A percentile compares a stretch with the other conserved stretches of the same genome.
phyloP scores from a whole-genome alignment of 1,284 basidiomycete genomes.

The Fomes fomentarius region DNA sequence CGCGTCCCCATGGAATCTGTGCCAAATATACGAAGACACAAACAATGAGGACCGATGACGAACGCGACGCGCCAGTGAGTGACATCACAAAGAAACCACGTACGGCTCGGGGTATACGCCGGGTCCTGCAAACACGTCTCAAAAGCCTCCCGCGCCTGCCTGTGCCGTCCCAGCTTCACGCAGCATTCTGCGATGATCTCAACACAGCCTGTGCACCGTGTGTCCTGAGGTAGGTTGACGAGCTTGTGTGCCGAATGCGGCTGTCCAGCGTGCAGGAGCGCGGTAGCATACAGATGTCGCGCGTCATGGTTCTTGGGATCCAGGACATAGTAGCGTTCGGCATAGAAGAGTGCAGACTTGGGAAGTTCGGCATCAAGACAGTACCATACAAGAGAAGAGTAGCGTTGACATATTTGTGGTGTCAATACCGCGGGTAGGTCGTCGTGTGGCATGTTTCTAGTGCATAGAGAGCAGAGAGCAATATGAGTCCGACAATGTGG shows the following conservation, averaged over 20 bases:
- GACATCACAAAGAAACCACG: conserved; percentile 30
- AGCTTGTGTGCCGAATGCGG: conserved; percentile 78
- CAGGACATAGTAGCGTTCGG: conserved; percentile 75
- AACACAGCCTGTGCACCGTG: conserved; percentile 74
- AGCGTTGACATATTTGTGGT: conserved; percentile 63
- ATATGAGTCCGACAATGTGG: conserved; percentile 6
- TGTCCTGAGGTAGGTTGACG: conserved; percentile 60
- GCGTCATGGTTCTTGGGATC: conserved; percentile 77
- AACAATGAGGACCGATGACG: conserved; percentile 1
- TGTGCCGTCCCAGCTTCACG: conserved; percentile 67
- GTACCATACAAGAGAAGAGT: conserved; percentile 71
- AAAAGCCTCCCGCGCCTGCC: conserved; percentile 72
- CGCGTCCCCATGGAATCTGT: conserved; percentile 56
- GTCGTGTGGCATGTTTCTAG: conserved; percentile 49
- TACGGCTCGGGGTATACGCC: conserved; percentile 57
- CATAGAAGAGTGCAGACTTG: conserved; percentile 80
- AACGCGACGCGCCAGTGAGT: conserved; percentile 21
- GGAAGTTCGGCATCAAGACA: conserved; percentile 78
- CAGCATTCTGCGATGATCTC: conserved; percentile 83
- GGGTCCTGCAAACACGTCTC: conserved; percentile 59
- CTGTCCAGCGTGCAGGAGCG: conserved; percentile 74
- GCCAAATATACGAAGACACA: neutral
- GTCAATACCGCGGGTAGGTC: conserved; percentile 44
- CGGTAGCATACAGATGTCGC: conserved; percentile 82
- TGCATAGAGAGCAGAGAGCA: conserved; percentile 25